Percentiles rank a stretch among this genome's conserved stretches.
Conservation (phyloP, 176 grass and related monocot species). For the Oryza officinalis region DNA sequence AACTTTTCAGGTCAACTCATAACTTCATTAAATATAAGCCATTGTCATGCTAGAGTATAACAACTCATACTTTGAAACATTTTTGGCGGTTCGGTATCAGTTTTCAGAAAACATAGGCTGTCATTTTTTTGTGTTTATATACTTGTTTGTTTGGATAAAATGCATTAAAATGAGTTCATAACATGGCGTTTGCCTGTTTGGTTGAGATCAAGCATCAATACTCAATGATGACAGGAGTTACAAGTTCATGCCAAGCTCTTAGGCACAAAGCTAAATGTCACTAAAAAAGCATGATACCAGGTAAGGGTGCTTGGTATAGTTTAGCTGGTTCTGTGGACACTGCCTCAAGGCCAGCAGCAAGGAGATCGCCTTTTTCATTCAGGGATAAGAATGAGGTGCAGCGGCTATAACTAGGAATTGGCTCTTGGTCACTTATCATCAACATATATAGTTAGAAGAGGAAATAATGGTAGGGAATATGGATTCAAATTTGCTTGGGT, state of each 20-base stretch:
- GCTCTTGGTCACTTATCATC: neutral
- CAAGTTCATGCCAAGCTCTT: neutral
- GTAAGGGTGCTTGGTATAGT: neutral
- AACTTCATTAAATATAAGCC: conserved; percentile 11
- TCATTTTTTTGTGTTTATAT: neutral
- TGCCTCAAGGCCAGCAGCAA: neutral
- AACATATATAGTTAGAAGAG: neutral
- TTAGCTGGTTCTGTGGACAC: neutral
- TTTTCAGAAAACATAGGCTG: neutral
- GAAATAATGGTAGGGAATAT: neutral
- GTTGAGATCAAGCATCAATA: neutral
- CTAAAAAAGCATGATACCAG: neutral
- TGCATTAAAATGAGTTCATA: neutral
- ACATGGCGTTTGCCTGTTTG: neutral
- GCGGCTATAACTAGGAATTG: neutral
- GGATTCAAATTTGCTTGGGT: no score
- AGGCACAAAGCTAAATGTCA: neutral
- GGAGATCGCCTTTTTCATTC: neutral
- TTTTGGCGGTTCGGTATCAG: neutral
- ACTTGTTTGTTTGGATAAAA: neutral
- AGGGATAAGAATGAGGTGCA: neutral
- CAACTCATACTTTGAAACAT: neutral
- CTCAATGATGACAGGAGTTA: neutral
- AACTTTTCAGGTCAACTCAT: neutral
- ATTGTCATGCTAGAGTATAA: neutral